Conservation (phyloP, 805 yeast genomes). For the Kluyveromyces nonfermentans region DNA sequence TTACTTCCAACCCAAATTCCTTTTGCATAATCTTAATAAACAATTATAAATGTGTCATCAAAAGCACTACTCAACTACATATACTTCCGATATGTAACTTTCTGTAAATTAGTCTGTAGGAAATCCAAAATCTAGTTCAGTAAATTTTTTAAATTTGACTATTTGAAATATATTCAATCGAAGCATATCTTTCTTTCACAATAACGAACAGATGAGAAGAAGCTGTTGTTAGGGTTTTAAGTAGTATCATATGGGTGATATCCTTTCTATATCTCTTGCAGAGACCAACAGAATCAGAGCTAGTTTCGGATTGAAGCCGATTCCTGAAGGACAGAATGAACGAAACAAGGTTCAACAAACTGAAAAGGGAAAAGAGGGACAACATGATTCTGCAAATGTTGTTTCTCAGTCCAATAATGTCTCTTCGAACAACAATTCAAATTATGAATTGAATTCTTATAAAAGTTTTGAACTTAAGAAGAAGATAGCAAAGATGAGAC, state of each 20-base stretch:
- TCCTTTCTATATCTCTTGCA: slow-evolving; percentile 27
- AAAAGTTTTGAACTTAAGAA: slow-evolving; percentile 3
- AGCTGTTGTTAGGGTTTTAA: background rate
- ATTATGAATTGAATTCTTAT: background rate
- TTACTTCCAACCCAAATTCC: background rate
- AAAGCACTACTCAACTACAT: background rate
- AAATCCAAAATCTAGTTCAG: background rate
- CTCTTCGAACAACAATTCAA: background rate
- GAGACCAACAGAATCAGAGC: slow-evolving; percentile 37
- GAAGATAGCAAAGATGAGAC: background rate
- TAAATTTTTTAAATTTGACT: background rate
- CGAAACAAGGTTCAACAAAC: background rate
- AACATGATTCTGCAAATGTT: background rate
- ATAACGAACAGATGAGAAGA: background rate
- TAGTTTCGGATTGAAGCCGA: slow-evolving; percentile 33
- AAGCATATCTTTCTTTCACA: background rate
- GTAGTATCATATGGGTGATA: slow-evolving; percentile 12
- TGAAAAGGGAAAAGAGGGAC: background rate
- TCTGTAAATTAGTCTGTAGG: slow-evolving; percentile 5
- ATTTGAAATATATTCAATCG: background rate
- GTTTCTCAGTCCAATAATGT: background rate
- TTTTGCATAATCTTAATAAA: slow-evolving; percentile 1
- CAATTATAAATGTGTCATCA: background rate
- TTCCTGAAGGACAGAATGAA: slow-evolving; percentile 11
- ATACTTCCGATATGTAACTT: background rate